Evolutionary conservation across 306 rosid genomes (phyloP), one percentile per base, ranked within the genome.

Genomic region (Vachellia collinsii): DNA sequence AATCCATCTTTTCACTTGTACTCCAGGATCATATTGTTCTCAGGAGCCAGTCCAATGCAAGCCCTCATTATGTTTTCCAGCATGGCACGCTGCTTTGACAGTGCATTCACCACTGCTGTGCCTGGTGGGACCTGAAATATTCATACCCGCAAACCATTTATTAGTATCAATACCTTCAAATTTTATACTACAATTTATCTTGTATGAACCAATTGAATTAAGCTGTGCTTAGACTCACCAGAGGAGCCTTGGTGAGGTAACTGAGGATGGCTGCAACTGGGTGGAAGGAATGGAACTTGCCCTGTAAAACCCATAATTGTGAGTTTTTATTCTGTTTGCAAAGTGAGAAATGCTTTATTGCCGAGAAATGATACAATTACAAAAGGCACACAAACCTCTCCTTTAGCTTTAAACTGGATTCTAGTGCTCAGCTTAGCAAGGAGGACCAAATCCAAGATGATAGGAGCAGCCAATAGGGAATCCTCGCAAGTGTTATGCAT

Each of bases 31-130:
- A 94, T 94, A 92, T 94, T 94, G 87, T 93, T 94, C 88, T 94
- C 99, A 4, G 99, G 99, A 50, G 99, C 97, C 88, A 94, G 82
- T 70, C 99, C 99, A 79, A 94, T 97, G 85, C 97, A 91, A 62
- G 97, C 99, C 82, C 99, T 89, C 91, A 94, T 44, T 29, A 94
- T 94, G 90, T 94, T 94, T 87, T 94, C 99, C 56, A 94, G 93
- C 99, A 94, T 94, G 11, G 99, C 97, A 48, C 99, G 87, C 90
- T 94, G 99, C 95, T 94, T 94, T 4, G 99, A 88, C 75, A 94
- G 86, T 9, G 99, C 99, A 81, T 94, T 94, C 92, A 94, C 97
- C 80, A 94, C 99, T 3, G 99, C 97, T 2, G 99, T 94, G 12
- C 97, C 99, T 0, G 99, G 97, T n/a, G 98, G 98, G 39, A 94